Percentiles rank a stretch among this genome's conserved stretches.
Evolutionary conservation across 2,329 filamentous ascomycete genomes (phyloP).

Genomic region (Hymenoscyphus albidus): DNA sequence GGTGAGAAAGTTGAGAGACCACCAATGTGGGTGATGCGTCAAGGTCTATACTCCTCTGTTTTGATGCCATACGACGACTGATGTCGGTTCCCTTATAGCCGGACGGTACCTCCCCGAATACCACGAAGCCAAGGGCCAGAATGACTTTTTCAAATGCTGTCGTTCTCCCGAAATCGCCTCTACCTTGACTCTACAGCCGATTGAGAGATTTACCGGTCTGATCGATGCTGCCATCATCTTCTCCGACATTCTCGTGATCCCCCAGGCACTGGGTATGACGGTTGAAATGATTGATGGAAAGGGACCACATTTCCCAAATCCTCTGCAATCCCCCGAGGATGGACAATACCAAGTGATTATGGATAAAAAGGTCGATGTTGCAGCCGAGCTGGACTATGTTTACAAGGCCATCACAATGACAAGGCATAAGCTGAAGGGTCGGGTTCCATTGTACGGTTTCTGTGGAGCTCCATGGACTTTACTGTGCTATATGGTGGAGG

Average conservation of each 20-base stretch:
- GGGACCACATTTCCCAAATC: slow-evolving; percentile 88
- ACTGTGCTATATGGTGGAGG: slow-evolving; percentile 98
- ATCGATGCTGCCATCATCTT: slow-evolving; percentile 98
- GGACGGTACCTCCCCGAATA: slow-evolving; percentile 97
- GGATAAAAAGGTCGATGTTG: slow-evolving; percentile 75
- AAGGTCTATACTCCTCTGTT: slow-evolving; percentile 54
- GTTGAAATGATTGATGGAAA: slow-evolving; percentile 98
- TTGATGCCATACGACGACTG: slow-evolving; percentile 9
- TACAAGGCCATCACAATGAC: slow-evolving; percentile 94
- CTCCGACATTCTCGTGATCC: slow-evolving; percentile 95
- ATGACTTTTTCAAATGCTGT: slow-evolving; percentile 98
- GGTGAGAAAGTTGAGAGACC: slow-evolving; percentile 88
- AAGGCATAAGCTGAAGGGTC: slow-evolving; percentile 77
- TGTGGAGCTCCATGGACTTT: slow-evolving; percentile 96
- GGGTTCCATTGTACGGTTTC: slow-evolving; percentile 93
- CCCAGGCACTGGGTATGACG: slow-evolving; percentile 97
- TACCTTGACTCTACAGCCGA: slow-evolving; percentile 87
- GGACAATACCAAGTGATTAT: slow-evolving; percentile 78
- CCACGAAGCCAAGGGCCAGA: slow-evolving; percentile 83
- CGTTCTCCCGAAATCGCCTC: slow-evolving; percentile 89
- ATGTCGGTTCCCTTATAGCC: slow-evolving; percentile 48
- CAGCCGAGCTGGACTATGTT: slow-evolving; percentile 83
- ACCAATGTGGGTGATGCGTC: slow-evolving; percentile 98
- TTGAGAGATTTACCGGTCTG: slow-evolving; percentile 85
- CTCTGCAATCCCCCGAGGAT: slow-evolving; percentile 74